phyloP scores from a whole-genome alignment of 2,329 filamentous ascomycete genomes.

The Zymoseptoria tritici region DNA sequence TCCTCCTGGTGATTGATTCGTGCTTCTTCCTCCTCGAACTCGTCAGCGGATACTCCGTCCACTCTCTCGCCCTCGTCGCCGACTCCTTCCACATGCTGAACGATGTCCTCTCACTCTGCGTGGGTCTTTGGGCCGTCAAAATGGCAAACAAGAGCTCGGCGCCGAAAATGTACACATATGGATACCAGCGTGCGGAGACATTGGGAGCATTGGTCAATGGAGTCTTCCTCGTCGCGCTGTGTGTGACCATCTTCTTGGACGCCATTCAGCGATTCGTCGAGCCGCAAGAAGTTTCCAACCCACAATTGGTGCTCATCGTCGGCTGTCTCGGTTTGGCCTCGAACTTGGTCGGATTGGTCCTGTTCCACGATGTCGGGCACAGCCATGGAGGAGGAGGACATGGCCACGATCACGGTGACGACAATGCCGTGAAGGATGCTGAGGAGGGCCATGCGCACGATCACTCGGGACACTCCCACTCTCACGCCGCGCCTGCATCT shows the following conservation, averaged over 20 bases:
- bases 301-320: constrained; percentile 80
- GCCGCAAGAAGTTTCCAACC: constrained; percentile 77
- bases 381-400: constrained; percentile 58
- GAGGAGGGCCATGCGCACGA: constrained; percentile 48
- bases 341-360: constrained; percentile 79
- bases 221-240: constrained; percentile 93
- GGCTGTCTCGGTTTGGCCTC: constrained; percentile 78
- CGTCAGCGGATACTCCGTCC: constrained; percentile 74
- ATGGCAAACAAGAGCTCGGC: constrained; percentile 68
- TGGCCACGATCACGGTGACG: constrained; percentile 23
- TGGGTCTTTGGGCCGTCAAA: constrained; percentile 91
- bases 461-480: constrained; percentile 42
- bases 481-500: constrained; percentile 34
- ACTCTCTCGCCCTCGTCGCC: constrained; percentile 86
- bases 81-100: constrained; percentile 99
- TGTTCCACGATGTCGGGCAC: constrained; percentile 91
- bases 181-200: constrained; percentile 95
- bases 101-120: constrained; percentile 88
- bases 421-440: constrained; percentile 38
- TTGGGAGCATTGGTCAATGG: constrained; percentile 94
- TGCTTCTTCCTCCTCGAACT: constrained; percentile 88
- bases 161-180: constrained; percentile 82
- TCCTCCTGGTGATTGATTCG: constrained; percentile 85
- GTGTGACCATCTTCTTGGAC: constrained; percentile 92
- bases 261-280: constrained; percentile 88